Conservation (phyloP, 768 basidiomycete genomes). For the Xerocomus spinulosus region DNA sequence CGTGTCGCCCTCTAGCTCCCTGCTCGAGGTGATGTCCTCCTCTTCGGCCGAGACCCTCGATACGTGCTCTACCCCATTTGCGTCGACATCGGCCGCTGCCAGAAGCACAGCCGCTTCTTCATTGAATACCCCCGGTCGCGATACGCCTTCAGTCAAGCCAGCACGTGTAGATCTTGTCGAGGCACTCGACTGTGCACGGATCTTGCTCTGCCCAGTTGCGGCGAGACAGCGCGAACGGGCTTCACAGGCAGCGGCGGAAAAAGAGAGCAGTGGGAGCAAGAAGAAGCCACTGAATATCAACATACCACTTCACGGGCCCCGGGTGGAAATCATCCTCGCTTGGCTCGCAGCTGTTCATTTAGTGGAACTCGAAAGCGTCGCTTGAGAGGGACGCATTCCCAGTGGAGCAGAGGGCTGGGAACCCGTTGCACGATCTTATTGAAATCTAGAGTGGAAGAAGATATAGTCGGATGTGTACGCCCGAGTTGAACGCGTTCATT, state of each 20-base stretch:
- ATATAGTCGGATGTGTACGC: too few relatives aligned
- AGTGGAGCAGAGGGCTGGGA: too few relatives aligned
- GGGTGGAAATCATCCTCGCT: constrained; percentile 80
- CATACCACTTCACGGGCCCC: constrained; percentile 80
- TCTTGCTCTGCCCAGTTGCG: constrained; percentile 67
- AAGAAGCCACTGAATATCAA: constrained; percentile 67
- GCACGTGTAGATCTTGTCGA: constrained; percentile 42
- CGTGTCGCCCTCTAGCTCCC: constrained; percentile 19
- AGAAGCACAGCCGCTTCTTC: not conserved
- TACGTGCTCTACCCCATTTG: constrained; percentile 7
- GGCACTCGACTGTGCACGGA: constrained; percentile 63
- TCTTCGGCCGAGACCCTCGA: constrained; percentile 23
- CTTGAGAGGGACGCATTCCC: constrained; percentile 6
- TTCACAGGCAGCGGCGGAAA: constrained; percentile 49
- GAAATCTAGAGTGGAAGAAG: not conserved
- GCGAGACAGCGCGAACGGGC: constrained; percentile 58
- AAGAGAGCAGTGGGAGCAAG: constrained; percentile 38
- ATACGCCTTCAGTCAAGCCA: constrained; percentile 11
- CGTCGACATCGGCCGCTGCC: constrained; percentile 26
- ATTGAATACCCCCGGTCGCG: constrained; percentile 2
- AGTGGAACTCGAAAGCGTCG: constrained; percentile 56
- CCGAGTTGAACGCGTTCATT: too few relatives aligned
- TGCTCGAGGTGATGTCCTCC: constrained; percentile 22
- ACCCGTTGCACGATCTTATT: not conserved
- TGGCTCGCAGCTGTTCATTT: constrained; percentile 83